Evolutionary conservation across 2,329 filamentous ascomycete species (phyloP), one percentile per base, ranked within the genome.

Genomic region (Ceratocystis ficicola): DNA sequence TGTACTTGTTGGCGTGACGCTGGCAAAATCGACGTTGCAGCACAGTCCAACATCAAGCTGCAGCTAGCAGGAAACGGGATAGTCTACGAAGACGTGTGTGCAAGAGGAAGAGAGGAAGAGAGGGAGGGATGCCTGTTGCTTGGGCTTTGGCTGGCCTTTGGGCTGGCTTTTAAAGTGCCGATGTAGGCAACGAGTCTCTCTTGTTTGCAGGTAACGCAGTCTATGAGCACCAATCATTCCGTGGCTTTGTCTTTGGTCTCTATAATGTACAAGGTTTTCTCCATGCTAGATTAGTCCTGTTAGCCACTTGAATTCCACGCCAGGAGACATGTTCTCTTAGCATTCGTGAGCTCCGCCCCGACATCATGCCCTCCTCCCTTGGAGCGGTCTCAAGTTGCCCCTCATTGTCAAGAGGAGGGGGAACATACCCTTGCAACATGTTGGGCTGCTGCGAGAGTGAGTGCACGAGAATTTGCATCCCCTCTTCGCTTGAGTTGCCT

Each of bases 401-500:
- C 52, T 57, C 52, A 57, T 57, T 30, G 48, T 10, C 5, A 32
- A 59, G 17, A 36, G n/a, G 48, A 10, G 48, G 25, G 7, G 25
- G 25, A n/a, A 17, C 30, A 59, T n/a, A 22, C 15, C 15, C 30
- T 17, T 59, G 28, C 28, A 41, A 59, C 36, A n/a, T 36, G 28
- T 59, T 59, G 28, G 55, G 17, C 17, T n/a, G 8, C 30, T 57
- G 22, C 12, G 52, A 25, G 3, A 30, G 12, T 32, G 22, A 36
- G 25, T 32, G 30, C 55, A 32, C 55, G 55, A 30, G 28, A 36
- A n/a, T 59, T 59, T 59, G 55, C 55, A 59, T 59, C 28, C 28
- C 25, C 55, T 59, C 28, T 36, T 59, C 55, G 55, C 55, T 59
- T 59, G 28, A 17, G 22, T 52, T 52, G n/a, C 17, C 48, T 50